Conservation (phyloP, 2,329 filamentous ascomycete species). For the Talaromyces amestolkiae region DNA sequence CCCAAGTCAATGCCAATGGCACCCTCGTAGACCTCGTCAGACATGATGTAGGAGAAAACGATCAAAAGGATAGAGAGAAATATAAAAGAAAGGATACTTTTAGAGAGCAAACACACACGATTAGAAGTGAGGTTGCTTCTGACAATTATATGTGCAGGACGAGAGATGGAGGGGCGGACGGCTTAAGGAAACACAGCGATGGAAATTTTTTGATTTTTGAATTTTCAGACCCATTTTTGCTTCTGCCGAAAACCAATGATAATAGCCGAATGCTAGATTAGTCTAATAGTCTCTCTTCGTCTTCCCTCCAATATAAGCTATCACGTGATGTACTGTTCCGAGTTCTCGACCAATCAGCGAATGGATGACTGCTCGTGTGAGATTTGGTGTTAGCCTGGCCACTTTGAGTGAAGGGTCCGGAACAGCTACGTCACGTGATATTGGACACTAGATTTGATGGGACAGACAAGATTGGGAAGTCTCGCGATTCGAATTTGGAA, state of each 20-base stretch:
- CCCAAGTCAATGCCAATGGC: conserved; percentile 99
- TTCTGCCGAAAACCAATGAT: neutral
- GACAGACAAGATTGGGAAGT: no score
- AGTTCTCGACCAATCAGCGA: no score
- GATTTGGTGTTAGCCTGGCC: no score
- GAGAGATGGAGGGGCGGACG: conserved; percentile 21
- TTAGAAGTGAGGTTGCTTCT: conserved; percentile 2
- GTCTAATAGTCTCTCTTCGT: no score
- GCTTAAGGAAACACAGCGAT: neutral
- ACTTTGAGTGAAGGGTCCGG: no score
- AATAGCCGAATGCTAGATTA: neutral
- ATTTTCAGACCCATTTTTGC: no score
- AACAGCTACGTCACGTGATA: no score
- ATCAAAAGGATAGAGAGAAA: conserved; percentile 16
- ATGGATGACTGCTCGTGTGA: no score
- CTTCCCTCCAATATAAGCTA: no score
- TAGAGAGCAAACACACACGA: conserved; percentile 10
- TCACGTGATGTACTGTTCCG: no score
- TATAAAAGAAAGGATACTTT: conserved; percentile 17
- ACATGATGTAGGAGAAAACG: conserved; percentile 58
- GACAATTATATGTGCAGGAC: conserved; percentile 18
- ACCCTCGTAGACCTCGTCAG: conserved; percentile 98
- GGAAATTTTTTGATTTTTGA: conserved; percentile 4
- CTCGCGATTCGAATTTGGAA: no score
- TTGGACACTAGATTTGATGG: no score